Conservation (phyloP, 495 filamentous ascomycete genomes). For the Neurospora tetrasperma region DNA sequence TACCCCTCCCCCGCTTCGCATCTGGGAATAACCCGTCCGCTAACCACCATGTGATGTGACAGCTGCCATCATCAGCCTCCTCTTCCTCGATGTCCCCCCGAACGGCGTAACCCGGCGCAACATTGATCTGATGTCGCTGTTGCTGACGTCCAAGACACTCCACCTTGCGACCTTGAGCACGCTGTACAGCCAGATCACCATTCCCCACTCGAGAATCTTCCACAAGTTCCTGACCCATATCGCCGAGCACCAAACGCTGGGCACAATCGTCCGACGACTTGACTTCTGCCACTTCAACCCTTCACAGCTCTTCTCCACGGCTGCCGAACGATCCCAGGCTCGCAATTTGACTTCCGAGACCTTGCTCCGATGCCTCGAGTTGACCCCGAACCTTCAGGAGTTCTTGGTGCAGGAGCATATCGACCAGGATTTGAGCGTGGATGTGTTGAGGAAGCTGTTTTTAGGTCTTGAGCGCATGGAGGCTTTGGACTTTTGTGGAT, state of each 20-base stretch:
- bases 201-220: constrained; percentile 80
- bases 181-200: constrained; percentile 73
- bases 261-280: constrained; percentile 68
- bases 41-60: constrained; percentile 10
- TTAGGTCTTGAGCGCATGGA: constrained; percentile 58
- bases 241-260: constrained; percentile 55
- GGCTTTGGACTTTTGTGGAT: constrained; percentile 72
- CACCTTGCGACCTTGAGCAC: constrained; percentile 68
- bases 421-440: constrained; percentile 62
- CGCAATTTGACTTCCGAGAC: constrained; percentile 73
- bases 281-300: constrained; percentile 90
- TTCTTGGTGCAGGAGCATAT: constrained; percentile 76
- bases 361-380: constrained; percentile 61
- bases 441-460: constrained; percentile 65
- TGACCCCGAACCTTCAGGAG: constrained; percentile 69
- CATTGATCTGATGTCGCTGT: constrained; percentile 67
- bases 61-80: constrained; percentile 68
- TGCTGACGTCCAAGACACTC: constrained; percentile 65
- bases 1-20: constrained; percentile 1
- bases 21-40: constrained; percentile 1
- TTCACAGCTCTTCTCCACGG: constrained; percentile 67
- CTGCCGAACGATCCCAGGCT: constrained; percentile 68
- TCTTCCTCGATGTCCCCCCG: constrained; percentile 66
- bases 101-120: constrained; percentile 72
- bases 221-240: constrained; percentile 75